A percentile compares a stretch with the other conserved stretches of the same genome.
phyloP scores from a whole-genome alignment of 2,329 filamentous ascomycete genomes.

The Lasiodiplodia gonubiensis region DNA sequence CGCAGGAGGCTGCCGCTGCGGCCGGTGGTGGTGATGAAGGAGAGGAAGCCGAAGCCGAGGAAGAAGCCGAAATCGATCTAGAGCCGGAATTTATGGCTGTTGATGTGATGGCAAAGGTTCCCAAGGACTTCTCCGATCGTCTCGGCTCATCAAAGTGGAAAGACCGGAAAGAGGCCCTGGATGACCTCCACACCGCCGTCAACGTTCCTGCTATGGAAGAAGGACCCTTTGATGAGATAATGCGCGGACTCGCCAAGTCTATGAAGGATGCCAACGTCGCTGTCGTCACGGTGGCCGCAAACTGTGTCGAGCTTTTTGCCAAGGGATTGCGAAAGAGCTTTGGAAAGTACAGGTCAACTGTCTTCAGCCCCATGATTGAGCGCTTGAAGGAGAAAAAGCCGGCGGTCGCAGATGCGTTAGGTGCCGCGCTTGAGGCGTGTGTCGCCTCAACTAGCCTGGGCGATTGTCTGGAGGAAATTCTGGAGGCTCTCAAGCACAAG shows the following conservation, averaged over 20 bases:
- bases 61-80: slow-evolving; percentile 73
- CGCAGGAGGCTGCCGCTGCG: slow-evolving; percentile 71
- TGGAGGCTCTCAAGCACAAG: slow-evolving; percentile 86
- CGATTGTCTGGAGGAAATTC: slow-evolving; percentile 90
- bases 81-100: slow-evolving; percentile 74
- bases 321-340: slow-evolving; percentile 83
- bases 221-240: slow-evolving; percentile 82
- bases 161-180: slow-evolving; percentile 91
- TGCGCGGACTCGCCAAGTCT: slow-evolving; percentile 83
- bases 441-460: slow-evolving; percentile 71
- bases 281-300: slow-evolving; percentile 90
- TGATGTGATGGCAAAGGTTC: slow-evolving; percentile 81
- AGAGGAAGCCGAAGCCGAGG: slow-evolving; percentile 62
- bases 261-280: slow-evolving; percentile 99
- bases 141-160: slow-evolving; percentile 96
- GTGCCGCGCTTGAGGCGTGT: slow-evolving; percentile 78
- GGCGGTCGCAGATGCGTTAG: slow-evolving; percentile 83
- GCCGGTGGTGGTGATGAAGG: slow-evolving; percentile 60
- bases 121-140: slow-evolving; percentile 80
- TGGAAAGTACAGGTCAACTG: slow-evolving; percentile 75
- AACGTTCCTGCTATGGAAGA: slow-evolving; percentile 94
- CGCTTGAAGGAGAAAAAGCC: slow-evolving; percentile 97
- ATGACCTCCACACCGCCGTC: slow-evolving; percentile 75
- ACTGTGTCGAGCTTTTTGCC: slow-evolving; percentile 87
- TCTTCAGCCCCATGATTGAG: slow-evolving; percentile 92